Conservation (phyloP, 108 stramenopile species). For the Discostella stelligeroides region DNA sequence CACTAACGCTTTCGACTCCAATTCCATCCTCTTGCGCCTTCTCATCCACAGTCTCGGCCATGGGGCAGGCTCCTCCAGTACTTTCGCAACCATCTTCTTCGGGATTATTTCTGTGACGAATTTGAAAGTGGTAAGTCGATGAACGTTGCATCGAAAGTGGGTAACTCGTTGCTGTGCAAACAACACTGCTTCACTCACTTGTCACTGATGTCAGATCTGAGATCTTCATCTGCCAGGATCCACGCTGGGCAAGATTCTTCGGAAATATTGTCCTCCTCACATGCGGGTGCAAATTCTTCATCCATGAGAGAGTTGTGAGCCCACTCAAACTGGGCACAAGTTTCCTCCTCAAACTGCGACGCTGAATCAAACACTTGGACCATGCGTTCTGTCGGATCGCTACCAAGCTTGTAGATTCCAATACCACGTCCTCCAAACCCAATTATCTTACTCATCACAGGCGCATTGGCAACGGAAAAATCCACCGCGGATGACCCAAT, state of each 20-base stretch:
- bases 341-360: conserved; percentile 17
- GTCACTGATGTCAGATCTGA: too few relatives aligned
- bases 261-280: neutral
- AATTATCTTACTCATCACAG: conserved; percentile 24
- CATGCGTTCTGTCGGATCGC: too few relatives aligned
- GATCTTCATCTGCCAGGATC: too few relatives aligned
- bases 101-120: conserved; percentile 31
- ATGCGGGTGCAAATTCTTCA: conserved; percentile 29
- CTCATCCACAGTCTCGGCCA: conserved; percentile 30
- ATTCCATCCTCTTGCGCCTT: conserved; percentile 19
- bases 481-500: conserved; percentile 37
- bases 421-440: conserved; percentile 42
- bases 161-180: too few relatives aligned
- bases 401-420: conserved; percentile 4
- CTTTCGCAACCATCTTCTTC: conserved; percentile 28
- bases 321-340: conserved; percentile 34
- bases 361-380: too few relatives aligned
- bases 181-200: too few relatives aligned
- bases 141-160: too few relatives aligned
- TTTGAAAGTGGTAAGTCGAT: too few relatives aligned
- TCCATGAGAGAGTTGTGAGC: conserved; percentile 42
- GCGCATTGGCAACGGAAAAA: conserved; percentile 24
- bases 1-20: conserved; percentile 11
- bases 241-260: too few relatives aligned
- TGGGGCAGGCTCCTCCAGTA: conserved; percentile 38